A percentile compares a stretch with the other conserved stretches of the same genome.
phyloP scores from a whole-genome alignment of 2,329 filamentous ascomycete genomes.

The Calonectria pseudoreteaudii region DNA sequence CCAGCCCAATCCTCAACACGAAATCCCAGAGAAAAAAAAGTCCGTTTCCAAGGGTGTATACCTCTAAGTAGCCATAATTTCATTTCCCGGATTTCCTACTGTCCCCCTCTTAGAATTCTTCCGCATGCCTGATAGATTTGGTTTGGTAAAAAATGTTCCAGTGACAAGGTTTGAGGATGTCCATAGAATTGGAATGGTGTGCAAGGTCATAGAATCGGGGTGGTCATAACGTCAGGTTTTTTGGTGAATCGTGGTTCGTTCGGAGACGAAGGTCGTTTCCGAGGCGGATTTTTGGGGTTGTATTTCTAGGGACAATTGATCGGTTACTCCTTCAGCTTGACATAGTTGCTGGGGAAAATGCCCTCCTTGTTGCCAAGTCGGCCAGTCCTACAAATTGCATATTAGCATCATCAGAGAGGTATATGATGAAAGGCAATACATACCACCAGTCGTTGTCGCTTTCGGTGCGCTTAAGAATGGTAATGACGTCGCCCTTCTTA shows the following conservation, averaged over 20 bases:
- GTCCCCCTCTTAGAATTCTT: conserved; percentile 4
- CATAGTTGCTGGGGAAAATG: conserved; percentile 90
- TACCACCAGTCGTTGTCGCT: conserved; percentile 96
- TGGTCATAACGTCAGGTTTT: conserved; percentile 6
- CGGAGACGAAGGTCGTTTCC: not conserved
- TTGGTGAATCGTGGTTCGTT: not conserved
- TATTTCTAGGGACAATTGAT: not conserved
- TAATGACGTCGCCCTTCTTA: conserved; percentile 97
- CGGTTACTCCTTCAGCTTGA: conserved; percentile 70
- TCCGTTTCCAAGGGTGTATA: conserved; percentile 22
- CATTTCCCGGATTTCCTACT: conserved; percentile 9
- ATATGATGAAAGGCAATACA: conserved; percentile 47
- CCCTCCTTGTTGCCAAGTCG: conserved; percentile 86
- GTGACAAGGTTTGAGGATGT: not conserved
- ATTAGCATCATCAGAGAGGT: not conserved
- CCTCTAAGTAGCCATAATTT: conserved; percentile 23
- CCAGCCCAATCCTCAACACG: conserved; percentile 13
- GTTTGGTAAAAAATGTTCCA: not conserved
- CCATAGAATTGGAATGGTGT: not conserved
- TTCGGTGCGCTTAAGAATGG: conserved; percentile 92
- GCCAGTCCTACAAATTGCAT: conserved; percentile 75
- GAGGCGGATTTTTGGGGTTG: not conserved
- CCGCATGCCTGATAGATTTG: not conserved
- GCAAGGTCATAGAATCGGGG: not conserved
- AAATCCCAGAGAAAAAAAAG: conserved; percentile 5